Conservation (phyloP, 192 early-diverging fungal genomes). For the Globomyces pollinis-pini region DNA sequence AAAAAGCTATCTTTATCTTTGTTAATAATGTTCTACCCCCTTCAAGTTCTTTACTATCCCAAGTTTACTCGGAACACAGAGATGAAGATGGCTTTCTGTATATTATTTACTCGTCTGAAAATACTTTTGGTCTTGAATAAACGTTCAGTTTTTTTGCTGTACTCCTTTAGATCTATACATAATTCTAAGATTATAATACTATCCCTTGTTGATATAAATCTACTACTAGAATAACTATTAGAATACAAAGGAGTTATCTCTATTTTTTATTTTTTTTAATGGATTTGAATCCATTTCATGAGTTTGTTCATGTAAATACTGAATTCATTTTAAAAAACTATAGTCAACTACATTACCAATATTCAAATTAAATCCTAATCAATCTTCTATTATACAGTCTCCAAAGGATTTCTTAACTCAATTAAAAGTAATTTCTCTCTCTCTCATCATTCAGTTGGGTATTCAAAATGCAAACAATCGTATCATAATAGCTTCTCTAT, state of each 20-base stretch:
- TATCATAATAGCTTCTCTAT: constrained; percentile 82
- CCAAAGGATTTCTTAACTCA: background rate
- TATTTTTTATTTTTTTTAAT: too few relatives aligned
- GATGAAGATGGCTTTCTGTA: constrained; percentile 95
- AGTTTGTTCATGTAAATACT: too few relatives aligned
- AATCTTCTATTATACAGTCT: background rate
- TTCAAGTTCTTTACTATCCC: constrained; percentile 80
- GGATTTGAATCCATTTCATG: too few relatives aligned
- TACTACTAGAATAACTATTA: too few relatives aligned
- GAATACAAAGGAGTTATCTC: too few relatives aligned
- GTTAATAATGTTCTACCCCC: constrained; percentile 95
- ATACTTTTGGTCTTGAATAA: constrained; percentile 29
- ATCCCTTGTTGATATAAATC: too few relatives aligned
- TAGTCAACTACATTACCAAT: too few relatives aligned
- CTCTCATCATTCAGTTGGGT: constrained; percentile 18
- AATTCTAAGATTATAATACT: too few relatives aligned
- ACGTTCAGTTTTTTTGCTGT: too few relatives aligned
- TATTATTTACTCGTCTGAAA: constrained; percentile 31
- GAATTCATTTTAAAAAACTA: too few relatives aligned
- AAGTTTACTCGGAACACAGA: constrained; percentile 95
- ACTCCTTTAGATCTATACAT: too few relatives aligned
- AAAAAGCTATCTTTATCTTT: constrained; percentile 92
- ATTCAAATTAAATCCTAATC: background rate
- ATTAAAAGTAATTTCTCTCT: background rate
- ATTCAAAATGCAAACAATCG: constrained; percentile 62